Evolutionary conservation across 352 stramenopile genomes (phyloP).

Genomic region (Globisporangium spinosum): DNA sequence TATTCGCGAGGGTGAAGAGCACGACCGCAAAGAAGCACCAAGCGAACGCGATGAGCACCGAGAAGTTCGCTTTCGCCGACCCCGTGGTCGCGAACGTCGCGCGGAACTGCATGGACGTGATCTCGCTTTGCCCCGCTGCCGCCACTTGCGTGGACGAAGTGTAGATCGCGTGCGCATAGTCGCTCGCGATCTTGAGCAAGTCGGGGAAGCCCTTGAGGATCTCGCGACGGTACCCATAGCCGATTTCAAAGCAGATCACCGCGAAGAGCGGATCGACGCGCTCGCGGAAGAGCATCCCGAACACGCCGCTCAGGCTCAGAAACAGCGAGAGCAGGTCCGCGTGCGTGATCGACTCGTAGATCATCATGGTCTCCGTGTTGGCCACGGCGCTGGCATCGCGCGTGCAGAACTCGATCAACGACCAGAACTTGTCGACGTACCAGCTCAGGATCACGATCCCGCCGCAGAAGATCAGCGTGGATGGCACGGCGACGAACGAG

Average conservation of each 20-base stretch:
- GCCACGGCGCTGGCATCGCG: slow-evolving; percentile 20
- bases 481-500: slow-evolving; percentile 34
- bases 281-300: slow-evolving; percentile 7
- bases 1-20: neutral
- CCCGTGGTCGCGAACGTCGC: neutral
- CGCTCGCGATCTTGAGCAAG: neutral
- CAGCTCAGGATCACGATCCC: slow-evolving; percentile 28
- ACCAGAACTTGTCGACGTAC: slow-evolving; percentile 38
- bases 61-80: neutral
- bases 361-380: slow-evolving; percentile 21
- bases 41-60: neutral
- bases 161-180: slow-evolving; percentile 2
- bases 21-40: neutral
- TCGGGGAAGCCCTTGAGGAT: slow-evolving; percentile 4
- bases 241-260: slow-evolving; percentile 31
- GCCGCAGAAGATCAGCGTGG: slow-evolving; percentile 27
- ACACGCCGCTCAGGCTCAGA: neutral
- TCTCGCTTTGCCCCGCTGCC: neutral
- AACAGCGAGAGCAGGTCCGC: slow-evolving; percentile 30
- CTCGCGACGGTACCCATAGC: slow-evolving; percentile 21
- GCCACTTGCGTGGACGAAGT: neutral
- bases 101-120: slow-evolving; percentile 14
- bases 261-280: slow-evolving; percentile 22
- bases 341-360: slow-evolving; percentile 27
- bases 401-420: slow-evolving; percentile 28